Evolutionary conservation across 2,329 filamentous ascomycete species (phyloP).

Genomic region (Mycosphaerelloides madeirae): DNA sequence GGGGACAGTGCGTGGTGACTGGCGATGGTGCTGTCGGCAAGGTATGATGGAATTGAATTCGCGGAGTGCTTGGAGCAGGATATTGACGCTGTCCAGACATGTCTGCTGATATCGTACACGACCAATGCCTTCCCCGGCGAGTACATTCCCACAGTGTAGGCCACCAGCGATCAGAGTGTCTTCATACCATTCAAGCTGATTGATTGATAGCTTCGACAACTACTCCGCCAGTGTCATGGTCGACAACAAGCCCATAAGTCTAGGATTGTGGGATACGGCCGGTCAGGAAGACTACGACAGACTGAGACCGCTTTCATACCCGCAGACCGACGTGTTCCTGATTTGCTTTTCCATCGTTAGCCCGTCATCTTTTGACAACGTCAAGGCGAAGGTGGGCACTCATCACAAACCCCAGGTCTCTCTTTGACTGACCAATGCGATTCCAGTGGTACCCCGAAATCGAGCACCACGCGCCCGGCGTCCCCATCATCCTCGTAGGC

Average conservation of each 20-base stretch:
- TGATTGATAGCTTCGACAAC: constrained; percentile 75
- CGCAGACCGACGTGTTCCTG: constrained; percentile 95
- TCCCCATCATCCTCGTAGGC: constrained; percentile 93
- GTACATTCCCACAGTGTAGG: constrained; percentile 97
- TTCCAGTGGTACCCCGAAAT: constrained; percentile 93
- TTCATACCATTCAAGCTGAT: constrained; percentile 2
- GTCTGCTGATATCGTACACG: constrained; percentile 97
- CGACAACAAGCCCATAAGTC: constrained; percentile 93
- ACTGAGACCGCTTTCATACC: constrained; percentile 90
- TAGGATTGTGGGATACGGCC: constrained; percentile 97
- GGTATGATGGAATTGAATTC: constrained; percentile 50
- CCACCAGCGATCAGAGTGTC: not conserved
- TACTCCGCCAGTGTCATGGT: constrained; percentile 99
- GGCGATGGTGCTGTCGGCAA: constrained; percentile 99
- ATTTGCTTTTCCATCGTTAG: constrained; percentile 99
- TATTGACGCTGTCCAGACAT: constrained; percentile 62
- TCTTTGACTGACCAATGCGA: constrained; percentile 7
- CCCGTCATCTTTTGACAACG: constrained; percentile 97
- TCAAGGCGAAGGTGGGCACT: constrained; percentile 81
- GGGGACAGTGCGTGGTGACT: constrained; percentile 74
- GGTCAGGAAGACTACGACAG: constrained; percentile 98
- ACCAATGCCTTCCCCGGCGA: constrained; percentile 99
- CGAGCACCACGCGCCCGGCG: constrained; percentile 89
- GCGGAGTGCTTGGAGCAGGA: not conserved
- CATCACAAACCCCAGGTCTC: not conserved